Percentiles rank a stretch among this genome's conserved stretches.
Conservation (phyloP, 495 filamentous ascomycete genomes). For the Neurospora tetrasperma region DNA sequence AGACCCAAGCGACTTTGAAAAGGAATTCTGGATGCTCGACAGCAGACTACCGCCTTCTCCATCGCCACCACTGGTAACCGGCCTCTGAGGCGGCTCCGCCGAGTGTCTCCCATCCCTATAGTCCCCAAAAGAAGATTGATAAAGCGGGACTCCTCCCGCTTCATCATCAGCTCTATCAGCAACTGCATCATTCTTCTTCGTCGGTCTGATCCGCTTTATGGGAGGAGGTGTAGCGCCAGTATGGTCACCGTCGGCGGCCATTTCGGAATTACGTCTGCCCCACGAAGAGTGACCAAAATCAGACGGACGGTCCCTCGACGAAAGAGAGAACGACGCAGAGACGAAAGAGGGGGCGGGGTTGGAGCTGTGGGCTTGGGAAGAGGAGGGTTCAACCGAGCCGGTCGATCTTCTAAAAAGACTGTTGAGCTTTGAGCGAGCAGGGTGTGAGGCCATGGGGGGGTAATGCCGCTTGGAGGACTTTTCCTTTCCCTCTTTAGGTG, state of each 20-base stretch:
- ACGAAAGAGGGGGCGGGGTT: conserved; percentile 22
- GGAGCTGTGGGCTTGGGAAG: neutral
- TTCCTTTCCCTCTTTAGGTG: conserved; percentile 3
- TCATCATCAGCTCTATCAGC: conserved; percentile 7
- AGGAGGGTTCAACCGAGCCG: conserved; percentile 12
- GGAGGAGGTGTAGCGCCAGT: conserved; percentile 37
- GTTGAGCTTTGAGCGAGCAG: conserved; percentile 27
- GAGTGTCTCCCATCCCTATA: neutral
- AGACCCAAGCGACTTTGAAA: neutral
- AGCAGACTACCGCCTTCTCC: neutral
- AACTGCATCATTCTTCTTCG: conserved; percentile 3
- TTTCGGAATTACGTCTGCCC: conserved; percentile 14
- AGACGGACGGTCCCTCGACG: conserved; percentile 8
- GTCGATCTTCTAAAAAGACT: conserved; percentile 32
- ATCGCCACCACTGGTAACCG: neutral
- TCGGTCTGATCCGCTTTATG: conserved; percentile 29
- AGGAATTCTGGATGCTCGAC: neutral
- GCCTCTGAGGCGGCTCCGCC: neutral
- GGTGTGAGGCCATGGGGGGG: conserved; percentile 32
- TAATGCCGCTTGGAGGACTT: conserved; percentile 26
- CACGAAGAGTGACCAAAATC: conserved; percentile 21
- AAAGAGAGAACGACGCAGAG: conserved; percentile 23
- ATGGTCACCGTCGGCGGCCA: conserved; percentile 21
- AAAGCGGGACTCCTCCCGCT: conserved; percentile 12
- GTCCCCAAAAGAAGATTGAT: neutral